Conservation (phyloP, 1,284 basidiomycete genomes). For the Meripilus lineatus region DNA sequence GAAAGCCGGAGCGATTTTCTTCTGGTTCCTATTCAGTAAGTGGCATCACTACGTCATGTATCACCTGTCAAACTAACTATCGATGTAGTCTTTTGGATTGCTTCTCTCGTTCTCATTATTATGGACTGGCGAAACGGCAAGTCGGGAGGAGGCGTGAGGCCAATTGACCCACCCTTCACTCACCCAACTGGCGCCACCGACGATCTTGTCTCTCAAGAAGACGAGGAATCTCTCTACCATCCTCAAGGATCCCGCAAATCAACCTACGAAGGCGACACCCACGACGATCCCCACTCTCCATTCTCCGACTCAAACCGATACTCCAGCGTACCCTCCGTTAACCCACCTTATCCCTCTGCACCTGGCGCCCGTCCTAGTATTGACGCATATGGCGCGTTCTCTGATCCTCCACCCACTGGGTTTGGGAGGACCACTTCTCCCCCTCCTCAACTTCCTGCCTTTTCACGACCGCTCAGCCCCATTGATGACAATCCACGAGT, state of each 20-base stretch:
- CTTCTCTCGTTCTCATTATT: conserved; percentile 55
- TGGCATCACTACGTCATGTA: conserved; percentile 5
- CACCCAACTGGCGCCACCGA: conserved; percentile 45
- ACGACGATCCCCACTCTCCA: conserved; percentile 36
- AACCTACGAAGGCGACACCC: conserved; percentile 34
- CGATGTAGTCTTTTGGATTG: conserved; percentile 58
- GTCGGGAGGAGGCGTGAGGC: conserved; percentile 38
- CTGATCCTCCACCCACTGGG: conserved; percentile 72
- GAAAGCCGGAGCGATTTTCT: conserved; percentile 82
- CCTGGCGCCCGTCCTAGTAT: conserved; percentile 56
- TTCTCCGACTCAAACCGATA: conserved; percentile 53
- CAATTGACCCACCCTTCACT: conserved; percentile 68
- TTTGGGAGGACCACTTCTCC: conserved; percentile 32
- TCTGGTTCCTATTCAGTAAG: conserved; percentile 77
- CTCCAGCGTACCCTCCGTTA: conserved; percentile 26
- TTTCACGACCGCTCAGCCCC: conserved; percentile 27
- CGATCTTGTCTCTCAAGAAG: conserved; percentile 25
- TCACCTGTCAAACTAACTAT: conserved; percentile 6
- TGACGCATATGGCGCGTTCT: conserved; percentile 85
- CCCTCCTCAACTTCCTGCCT: conserved; percentile 24
- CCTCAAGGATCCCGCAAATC: conserved; percentile 29
- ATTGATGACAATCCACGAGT: conserved; percentile 45
- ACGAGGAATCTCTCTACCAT: conserved; percentile 44
- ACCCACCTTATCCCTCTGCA: conserved; percentile 22
- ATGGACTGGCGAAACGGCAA: conserved; percentile 73